Percentiles rank a stretch among this genome's conserved stretches.
These are phyloP conservation scores for Acacia acuminata DNA, from an alignment of 306 rosid species.

Conservation along the genomic window DNA sequence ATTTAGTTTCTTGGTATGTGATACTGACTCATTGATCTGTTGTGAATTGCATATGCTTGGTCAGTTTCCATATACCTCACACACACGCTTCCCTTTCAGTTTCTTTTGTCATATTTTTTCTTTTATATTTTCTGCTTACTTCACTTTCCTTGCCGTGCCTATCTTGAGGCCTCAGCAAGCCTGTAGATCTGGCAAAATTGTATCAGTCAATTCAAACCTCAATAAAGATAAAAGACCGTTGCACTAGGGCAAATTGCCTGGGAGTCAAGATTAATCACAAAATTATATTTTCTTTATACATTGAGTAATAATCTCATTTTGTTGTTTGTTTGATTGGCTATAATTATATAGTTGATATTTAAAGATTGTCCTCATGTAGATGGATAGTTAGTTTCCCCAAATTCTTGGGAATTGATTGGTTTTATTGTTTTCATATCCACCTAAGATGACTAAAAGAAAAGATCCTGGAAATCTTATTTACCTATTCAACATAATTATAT, in stretches of 20 bases:
- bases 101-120: constrained; percentile 3
- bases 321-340: background rate
- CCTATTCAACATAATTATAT: background rate
- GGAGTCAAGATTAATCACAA: background rate
- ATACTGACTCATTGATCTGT: constrained; percentile 12
- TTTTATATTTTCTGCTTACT: constrained; percentile 12
- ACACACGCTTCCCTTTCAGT: background rate
- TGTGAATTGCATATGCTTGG: constrained; percentile 11
- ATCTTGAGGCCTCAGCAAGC: background rate
- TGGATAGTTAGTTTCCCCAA: background rate
- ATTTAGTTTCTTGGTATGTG: constrained; percentile 9
- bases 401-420: background rate
- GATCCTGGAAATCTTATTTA: background rate
- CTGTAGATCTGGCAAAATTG: background rate
- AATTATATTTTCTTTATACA: background rate
- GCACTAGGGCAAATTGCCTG: background rate
- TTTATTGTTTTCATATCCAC: background rate
- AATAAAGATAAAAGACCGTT: background rate
- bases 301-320: background rate
- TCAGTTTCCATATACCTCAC: background rate
- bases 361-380: no score
- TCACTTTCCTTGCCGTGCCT: background rate
- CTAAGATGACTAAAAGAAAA: background rate
- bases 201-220: background rate
- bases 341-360: background rate